Base-by-base conservation (phyloP, 192 early-diverging fungal genomes). In the Umbelopsis isabellina region DNA sequence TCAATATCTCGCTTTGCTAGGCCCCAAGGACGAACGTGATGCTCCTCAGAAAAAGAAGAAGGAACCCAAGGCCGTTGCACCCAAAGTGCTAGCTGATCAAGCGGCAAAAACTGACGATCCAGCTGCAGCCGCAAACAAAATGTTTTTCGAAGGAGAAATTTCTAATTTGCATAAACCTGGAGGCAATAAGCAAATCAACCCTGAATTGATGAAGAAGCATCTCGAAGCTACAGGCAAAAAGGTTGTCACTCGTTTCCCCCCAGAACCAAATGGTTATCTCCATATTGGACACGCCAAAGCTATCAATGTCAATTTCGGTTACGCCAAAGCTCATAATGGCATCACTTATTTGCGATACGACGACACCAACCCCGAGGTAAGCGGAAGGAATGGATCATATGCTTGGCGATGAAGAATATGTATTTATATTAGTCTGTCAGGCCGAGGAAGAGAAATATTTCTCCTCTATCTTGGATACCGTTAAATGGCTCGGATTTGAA, bases 251-350 rank as follows among this genome's bases (percentile, higher is more conserved):
- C 95, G 98, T 46, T 99, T 99, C 85, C 98, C 98, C 23, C 98
- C 98, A 66, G 98, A 99, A 86, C 98, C 98, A 65, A 99, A 99
- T 79, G 97, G 98, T 23, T 97, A 90, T 84, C 84, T 99, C 58
- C 97, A 99, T 80, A 98, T 99, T 81, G 97, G 98, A 64, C 98
- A 99, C 77, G 95, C 96, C 70, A 99, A 99, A 83, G 98, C 97
- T 47, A 97, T 99, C 85, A 99, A 99, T 79, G 91, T 99, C 74
- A 99, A 97, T 85, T 99, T 99, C 91, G 98, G 97, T 50, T 98
- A 95, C 68, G 98, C 98, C 21, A 87, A 88, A 72, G 91, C 91
- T 13, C 90, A 95, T 75, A 85, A 92, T 64, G 98, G 98, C 46
- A 74, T 92, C 46, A 94, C 92, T 73, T 94, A 99, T 82, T 88